Percentiles rank a stretch among this genome's conserved stretches.
These are phyloP conservation scores for Backusella macrospora DNA, from an alignment of 192 early-diverging fungal genomes.

Conservation along the genomic window DNA sequence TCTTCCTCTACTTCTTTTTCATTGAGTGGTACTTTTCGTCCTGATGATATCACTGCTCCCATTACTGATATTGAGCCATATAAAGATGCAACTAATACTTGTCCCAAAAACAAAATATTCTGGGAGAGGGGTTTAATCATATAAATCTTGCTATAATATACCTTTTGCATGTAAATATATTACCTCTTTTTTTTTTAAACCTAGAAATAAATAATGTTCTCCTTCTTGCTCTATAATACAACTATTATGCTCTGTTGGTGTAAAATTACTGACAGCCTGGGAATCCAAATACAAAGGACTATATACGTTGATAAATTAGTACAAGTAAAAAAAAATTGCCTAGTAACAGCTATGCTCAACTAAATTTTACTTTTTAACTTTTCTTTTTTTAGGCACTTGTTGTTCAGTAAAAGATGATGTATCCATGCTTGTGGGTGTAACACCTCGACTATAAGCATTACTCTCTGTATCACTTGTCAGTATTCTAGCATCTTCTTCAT, in stretches of 20 bases:
- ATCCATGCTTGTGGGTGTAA: not conserved
- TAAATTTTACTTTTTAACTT: constrained; percentile 7
- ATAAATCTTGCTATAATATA: not conserved
- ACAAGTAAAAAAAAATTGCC: not conserved
- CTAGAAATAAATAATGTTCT: constrained; percentile 37
- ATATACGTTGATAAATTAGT: not conserved
- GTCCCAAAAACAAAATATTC: constrained; percentile 55
- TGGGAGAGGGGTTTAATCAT: constrained; percentile 9
- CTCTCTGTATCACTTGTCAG: not conserved
- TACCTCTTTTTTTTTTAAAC: constrained; percentile 50
- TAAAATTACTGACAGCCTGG: constrained; percentile 41
- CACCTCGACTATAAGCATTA: not conserved
- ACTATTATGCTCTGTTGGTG: constrained; percentile 35
- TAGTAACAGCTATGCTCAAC: not conserved
- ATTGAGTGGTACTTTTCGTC: not conserved
- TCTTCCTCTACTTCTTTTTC: not conserved
- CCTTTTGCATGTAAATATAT: not conserved
- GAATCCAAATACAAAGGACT: constrained; percentile 28
- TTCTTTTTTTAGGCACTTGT: not conserved
- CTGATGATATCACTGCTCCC: constrained; percentile 42
- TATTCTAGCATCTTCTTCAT: not conserved
- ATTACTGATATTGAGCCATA: constrained; percentile 45
- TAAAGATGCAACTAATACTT: constrained; percentile 46
- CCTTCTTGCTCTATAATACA: constrained; percentile 27
- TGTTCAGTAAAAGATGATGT: not conserved